These are phyloP conservation scores for Chalaropsis ovoidea DNA, from an alignment of 2,329 filamentous ascomycete species.

Conservation along the genomic window DNA sequence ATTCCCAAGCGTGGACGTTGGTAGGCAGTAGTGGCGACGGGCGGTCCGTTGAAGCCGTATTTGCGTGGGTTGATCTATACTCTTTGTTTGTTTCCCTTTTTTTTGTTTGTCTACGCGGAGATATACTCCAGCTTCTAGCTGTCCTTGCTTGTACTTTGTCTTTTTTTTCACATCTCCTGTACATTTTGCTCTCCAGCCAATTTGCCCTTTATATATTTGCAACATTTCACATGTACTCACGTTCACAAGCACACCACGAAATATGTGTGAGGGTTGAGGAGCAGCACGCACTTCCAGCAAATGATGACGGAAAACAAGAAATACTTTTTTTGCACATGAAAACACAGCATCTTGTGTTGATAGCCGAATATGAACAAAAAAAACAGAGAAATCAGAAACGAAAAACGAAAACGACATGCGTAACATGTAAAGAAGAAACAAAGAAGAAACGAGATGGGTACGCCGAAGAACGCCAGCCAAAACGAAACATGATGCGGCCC, in stretches of 20 bases:
- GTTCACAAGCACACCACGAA: background rate
- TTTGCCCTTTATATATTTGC: too few species aligned
- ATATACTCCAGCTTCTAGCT: background rate
- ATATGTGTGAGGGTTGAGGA: too few species aligned
- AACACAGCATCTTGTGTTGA: background rate
- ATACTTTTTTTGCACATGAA: background rate
- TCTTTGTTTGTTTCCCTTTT: too few species aligned
- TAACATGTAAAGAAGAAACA: constrained; percentile 15
- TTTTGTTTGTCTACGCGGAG: too few species aligned
- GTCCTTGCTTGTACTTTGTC: too few species aligned
- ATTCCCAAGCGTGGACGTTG: background rate
- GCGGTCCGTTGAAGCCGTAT: too few species aligned
- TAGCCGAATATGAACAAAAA: constrained; percentile 1
- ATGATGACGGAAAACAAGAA: constrained; percentile 10
- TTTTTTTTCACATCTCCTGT: background rate
- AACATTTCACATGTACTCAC: background rate
- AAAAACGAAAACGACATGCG: constrained; percentile 17
- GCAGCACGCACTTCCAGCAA: too few species aligned
- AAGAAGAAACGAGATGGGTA: constrained; percentile 21
- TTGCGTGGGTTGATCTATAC: background rate
- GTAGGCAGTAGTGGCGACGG: background rate
- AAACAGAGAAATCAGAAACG: background rate
- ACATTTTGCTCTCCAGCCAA: too few species aligned
- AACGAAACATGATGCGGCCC: constrained; percentile 20
- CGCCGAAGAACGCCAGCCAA: constrained; percentile 24